Evolutionary conservation across 441 rosid genomes (phyloP), one percentile per base, ranked within the genome.

Genomic region (Populus hybrid): DNA sequence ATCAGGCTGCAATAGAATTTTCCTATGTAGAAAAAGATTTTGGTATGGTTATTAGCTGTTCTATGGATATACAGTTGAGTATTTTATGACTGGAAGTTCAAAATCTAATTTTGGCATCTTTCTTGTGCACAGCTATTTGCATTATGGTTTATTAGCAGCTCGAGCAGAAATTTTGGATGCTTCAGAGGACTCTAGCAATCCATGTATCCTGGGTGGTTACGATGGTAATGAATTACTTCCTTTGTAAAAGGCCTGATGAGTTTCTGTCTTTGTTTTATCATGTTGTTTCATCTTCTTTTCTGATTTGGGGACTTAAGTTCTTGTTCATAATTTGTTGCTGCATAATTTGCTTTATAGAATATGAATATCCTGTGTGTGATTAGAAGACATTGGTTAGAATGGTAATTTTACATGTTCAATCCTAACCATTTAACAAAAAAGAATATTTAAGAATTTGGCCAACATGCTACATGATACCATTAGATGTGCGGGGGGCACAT

Each of bases 71-170:
- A 1, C 21, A 34, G 14, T 66, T 68, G 26, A 9, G 57, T 28
- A 69, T 19, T 79, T 19, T 70, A 10, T 61, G 30, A 34, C 21
- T 69, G 30, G 30, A 30, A 24, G 79, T 75, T 66, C 32, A 69
- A 67, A 67, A 71, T 76, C 26, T 77, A 76, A 26, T 77, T 78
- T 79, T 73, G 67, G 46, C 67, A 59, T 76, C 66, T 79, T 85
- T 71, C 69, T 65, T 74, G 19, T 83, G 75, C 90, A 95, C 30
- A 30, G 99, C 87, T 96, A 96, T 85, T 86, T 96, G 90, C 93
- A 72, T 83, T 96, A 91, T 80, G 99, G 99, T 63, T 85, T 96
- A 84, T 79, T 96, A 77, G 99, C 99, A 73, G 99, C 99, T 79
- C 90, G 98, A 80, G 98, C 94, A 4, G 98, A 94, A 78, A 94